Evolutionary conservation across 106 monocot species (phyloP), one percentile per base, ranked within the genome.

Genomic region (Dendrobium catenatum): DNA sequence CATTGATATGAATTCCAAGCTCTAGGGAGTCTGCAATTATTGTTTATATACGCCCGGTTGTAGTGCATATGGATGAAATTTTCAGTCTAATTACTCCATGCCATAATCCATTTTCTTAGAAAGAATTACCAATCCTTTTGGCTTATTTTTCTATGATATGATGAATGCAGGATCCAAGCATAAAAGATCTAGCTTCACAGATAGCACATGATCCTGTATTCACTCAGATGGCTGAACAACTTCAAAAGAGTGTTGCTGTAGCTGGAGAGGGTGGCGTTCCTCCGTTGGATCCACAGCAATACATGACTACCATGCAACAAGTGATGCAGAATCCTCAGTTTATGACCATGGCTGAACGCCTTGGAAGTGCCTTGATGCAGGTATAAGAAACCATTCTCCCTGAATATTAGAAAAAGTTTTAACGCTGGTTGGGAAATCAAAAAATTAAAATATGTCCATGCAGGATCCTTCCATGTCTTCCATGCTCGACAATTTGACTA

Each of bases 261-360:
- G 72, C 81, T 18, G 86, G 84, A 73, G 80, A 84, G 33, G 86
- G 85, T 74, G 88, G 82, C 18, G 46, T 82, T n/a, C 96, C 96
- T 66, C 82, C 81, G 10, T 29, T 94, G 77, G 89, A 97, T 82
- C 46, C 92, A 9, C 87, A 92, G 19, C 88, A 94, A 70, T 96
- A 94, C 49, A 80, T 97, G 51, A 84, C 88, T 24, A 91, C 88
- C 43, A 97, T 97, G 92, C 94, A 97, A 79, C 90, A 94, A 73
- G 87, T 97, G 26, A 92, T 97, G 94, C 88, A 92, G 66, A 94
- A 97, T 78, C 94, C 97, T 56, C 94, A 97, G 83, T 97, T 97
- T 68, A 83, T 92, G 85, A 84, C 85, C 15, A 97, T 94, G 90
- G 97, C 97, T 33, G 94, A 97, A 74, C 90, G 87, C 1, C 88